Conservation (phyloP, 768 basidiomycete species). For the Phaffia australis region DNA sequence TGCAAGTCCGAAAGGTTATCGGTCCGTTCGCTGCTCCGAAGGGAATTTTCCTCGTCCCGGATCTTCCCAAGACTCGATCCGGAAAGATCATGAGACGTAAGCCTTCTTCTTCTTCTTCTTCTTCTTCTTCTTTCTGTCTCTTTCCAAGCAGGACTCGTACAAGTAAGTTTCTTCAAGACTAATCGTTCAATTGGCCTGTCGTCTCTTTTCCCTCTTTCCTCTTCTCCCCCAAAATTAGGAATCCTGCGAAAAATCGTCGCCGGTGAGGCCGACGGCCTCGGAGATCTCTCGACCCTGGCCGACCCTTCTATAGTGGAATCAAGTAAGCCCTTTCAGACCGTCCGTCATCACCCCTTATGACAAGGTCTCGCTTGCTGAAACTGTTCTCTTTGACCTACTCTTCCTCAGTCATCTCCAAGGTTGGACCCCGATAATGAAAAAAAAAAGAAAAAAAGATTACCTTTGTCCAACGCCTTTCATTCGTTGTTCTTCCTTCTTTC, state of each 20-base stretch:
- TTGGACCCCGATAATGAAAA: neutral
- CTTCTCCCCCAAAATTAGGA: slow-evolving; percentile 38
- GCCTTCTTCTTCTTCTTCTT: neutral
- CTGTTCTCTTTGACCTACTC: neutral
- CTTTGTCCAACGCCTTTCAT: neutral
- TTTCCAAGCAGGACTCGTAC: no score
- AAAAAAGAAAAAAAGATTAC: neutral
- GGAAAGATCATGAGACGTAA: slow-evolving; percentile 57
- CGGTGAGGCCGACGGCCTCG: slow-evolving; percentile 87
- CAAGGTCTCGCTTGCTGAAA: neutral
- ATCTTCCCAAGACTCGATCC: slow-evolving; percentile 47
- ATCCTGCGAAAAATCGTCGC: slow-evolving; percentile 94
- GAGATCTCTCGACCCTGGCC: slow-evolving; percentile 63
- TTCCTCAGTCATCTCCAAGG: neutral
- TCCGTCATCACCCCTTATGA: neutral
- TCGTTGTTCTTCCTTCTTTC: neutral
- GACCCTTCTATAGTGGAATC: slow-evolving; percentile 72
- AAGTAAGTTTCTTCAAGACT: no score
- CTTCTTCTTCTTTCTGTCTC: neutral
- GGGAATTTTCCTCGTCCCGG: slow-evolving; percentile 64
- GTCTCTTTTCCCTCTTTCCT: slow-evolving; percentile 1
- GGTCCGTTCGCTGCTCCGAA: slow-evolving; percentile 97
- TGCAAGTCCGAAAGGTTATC: slow-evolving; percentile 94
- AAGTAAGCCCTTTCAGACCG: neutral
- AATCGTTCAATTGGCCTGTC: no score